Conservation (phyloP, 1,284 basidiomycete species). For the Inonotus obliquus region DNA sequence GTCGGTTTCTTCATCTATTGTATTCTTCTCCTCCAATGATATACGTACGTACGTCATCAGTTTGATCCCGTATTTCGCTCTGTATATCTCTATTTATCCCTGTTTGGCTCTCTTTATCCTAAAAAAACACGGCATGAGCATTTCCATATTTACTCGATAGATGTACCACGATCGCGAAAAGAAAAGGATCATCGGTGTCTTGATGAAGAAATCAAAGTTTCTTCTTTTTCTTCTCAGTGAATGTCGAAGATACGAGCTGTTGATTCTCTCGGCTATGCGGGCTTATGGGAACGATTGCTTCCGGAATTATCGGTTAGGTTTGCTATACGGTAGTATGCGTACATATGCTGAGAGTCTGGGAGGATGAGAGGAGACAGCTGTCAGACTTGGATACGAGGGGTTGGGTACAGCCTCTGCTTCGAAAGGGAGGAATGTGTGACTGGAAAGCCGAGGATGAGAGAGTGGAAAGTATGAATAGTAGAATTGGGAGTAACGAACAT, state of each 20-base stretch:
- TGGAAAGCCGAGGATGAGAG: too few species aligned
- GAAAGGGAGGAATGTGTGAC: background rate
- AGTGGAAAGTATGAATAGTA: too few species aligned
- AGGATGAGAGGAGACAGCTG: background rate
- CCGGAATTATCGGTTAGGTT: too few species aligned
- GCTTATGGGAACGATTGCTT: background rate
- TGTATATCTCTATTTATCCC: background rate
- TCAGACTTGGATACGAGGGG: background rate
- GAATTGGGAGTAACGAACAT: too few species aligned
- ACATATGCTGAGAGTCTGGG: background rate
- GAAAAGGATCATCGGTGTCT: background rate
- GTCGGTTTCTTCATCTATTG: background rate
- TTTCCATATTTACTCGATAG: background rate
- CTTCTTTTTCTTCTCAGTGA: background rate
- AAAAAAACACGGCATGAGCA: background rate
- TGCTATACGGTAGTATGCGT: too few species aligned
- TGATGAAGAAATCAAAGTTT: background rate
- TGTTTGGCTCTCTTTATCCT: background rate
- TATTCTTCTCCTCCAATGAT: background rate
- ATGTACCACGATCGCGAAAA: background rate
- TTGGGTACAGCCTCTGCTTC: background rate
- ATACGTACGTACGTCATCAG: background rate
- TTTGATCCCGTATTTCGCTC: background rate
- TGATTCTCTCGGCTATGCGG: too few species aligned
- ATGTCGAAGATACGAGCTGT: background rate